Evolutionary conservation across 805 yeast genomes (phyloP), one percentile per base, ranked within the genome.

Genomic region (Candida ortonii): DNA sequence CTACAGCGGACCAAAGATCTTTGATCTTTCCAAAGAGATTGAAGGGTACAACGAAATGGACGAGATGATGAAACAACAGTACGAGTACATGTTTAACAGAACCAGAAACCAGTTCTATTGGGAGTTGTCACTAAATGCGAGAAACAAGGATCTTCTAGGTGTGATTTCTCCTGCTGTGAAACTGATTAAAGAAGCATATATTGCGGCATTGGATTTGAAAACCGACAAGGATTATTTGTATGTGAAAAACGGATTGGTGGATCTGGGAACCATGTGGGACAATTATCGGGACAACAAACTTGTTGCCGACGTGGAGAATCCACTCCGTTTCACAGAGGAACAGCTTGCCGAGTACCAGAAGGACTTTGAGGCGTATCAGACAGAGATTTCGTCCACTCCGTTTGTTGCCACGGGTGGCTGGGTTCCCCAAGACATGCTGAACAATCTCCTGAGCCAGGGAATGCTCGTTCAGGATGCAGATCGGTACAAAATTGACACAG

Each of bases 351-450:
- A 65, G 33, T 83, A 80, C 52, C 76, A 75, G 33, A 52, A 65
- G 15, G 73, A 71, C 16, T 68, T 86, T 48, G 78, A 74, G 39
- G 72, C 68, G 19, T 84, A 85, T 65, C 90, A 86, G 60, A 64
- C 73, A 44, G 78, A 76, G 47, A 62, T 84, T 29, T 71, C 81
- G 22, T 68, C 79, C 5, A 71, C 78, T 32, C 96, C 97, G 25
- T 89, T 87, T 61, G 81, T 85, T 19, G 90, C 90, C 29, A 84
- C 96, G 16, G 83, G 84, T 35, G 96, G 96, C 5, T 90, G 97
- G 96, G 74, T 93, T 38, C 96, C 97, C 12, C 96, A 87, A 55
- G 95, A 87, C 55, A 78, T 87, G 83, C 89, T 90, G 53, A 81
- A 77, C 21, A 73, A 74, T 30, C 68, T 86, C 50, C 60, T 78